phyloP scores from a whole-genome alignment of 2,329 filamentous ascomycete species.

The Thyridium curvatum region DNA sequence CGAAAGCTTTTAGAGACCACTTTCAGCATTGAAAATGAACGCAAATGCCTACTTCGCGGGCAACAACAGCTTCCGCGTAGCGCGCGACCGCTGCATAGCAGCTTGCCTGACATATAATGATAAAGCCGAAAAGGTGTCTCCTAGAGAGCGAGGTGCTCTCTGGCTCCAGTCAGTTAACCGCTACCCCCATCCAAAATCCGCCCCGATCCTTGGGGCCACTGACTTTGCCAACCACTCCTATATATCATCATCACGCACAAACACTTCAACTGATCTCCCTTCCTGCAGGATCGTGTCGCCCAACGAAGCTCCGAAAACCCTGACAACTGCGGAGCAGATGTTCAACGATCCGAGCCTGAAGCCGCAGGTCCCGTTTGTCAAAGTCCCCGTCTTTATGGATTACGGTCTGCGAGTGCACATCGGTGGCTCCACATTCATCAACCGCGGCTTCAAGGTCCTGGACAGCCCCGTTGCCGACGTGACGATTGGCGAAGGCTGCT shows the following conservation, averaged over 20 bases:
- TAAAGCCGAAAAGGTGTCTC: conserved; percentile 18
- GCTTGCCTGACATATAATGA: conserved; percentile 21
- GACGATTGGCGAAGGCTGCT: conserved; percentile 21
- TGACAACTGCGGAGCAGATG: conserved; percentile 8
- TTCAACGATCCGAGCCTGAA: conserved; percentile 16
- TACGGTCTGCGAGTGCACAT: conserved; percentile 24
- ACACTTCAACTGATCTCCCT: no score
- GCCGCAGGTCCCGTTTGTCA: conserved; percentile 21
- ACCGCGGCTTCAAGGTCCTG: conserved; percentile 24
- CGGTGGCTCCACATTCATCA: conserved; percentile 22
- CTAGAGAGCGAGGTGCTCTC: conserved; percentile 14
- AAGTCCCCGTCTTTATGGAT: conserved; percentile 22
- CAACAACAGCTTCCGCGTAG: conserved; percentile 20
- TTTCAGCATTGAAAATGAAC: no score
- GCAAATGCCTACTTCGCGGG: conserved; percentile 17
- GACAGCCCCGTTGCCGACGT: conserved; percentile 26
- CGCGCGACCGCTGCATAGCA: conserved; percentile 16
- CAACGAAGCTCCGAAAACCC: conserved; percentile 5
- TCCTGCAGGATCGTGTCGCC: no score
- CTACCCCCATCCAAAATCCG: no score
- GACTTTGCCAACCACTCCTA: no score
- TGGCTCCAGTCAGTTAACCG: conserved; percentile 17
- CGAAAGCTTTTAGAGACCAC: no score
- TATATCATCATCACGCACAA: no score
- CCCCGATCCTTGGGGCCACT: no score